Base-by-base conservation (phyloP, 495 filamentous ascomycete genomes). In the Gamarada debralockiae region DNA sequence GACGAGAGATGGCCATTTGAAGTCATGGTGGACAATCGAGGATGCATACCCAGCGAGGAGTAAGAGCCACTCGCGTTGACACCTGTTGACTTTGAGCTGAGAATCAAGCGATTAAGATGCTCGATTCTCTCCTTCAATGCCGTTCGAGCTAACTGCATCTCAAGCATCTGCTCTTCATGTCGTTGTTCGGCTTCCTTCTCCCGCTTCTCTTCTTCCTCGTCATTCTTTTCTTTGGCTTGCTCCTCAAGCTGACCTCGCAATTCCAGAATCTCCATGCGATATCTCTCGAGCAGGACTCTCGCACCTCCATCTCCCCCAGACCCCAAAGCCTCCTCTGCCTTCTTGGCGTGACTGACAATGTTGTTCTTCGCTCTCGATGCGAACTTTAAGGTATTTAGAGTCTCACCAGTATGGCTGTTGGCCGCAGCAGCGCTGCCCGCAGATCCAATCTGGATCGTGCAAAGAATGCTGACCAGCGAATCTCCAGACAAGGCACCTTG, bases 51-150 rank as follows among this genome's bases (percentile, higher is more conserved):
- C 57, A 91, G 75, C 5, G 86, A 80, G 53, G 86, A 88, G 44
- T 85, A 79, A 8, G 82, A 84, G 15, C 86, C 81, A 44, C 81
- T 82, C 18, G 73, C 69, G 66, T 98, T 98, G 40, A 98, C 93
- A 15, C 93, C 93, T 0, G 88, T 87, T 13, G 91, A 96, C 62
- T 97, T 96, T 14, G 93, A 97, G 63, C 87, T 92, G 23, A 98
- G 73, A 57, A 98, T 97, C 10, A 98, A 77, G 18, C 93, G 86
- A 67, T 97, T 98, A 5, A 98, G 79, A 71, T 98, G 93, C 69
- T 97, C 92, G 57, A 98, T 98, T 23, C 93, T 84, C 69, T 97
- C 92, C 62, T 98, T 97, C 44, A 98, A 70, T 4, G 95, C 95
- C 1, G 92, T 98, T 22, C 95, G 81, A 13, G 93, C 93, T 23